Conservation (phyloP, 331 rosid species). For the Quercus phellos region DNA sequence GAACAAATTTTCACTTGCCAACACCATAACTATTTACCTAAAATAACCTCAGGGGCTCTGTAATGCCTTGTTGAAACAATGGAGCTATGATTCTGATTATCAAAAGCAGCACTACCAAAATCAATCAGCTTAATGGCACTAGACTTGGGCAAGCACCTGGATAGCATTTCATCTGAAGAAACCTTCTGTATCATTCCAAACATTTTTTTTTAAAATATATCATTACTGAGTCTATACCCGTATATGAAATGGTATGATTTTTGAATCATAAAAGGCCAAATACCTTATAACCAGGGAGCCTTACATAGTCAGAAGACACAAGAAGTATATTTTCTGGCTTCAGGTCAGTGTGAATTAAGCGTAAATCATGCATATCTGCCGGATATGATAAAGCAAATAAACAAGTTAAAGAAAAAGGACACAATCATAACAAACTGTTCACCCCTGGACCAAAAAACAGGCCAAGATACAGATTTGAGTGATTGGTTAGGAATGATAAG, state of each 20-base stretch:
- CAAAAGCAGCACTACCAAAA: constrained; percentile 77
- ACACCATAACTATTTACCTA: constrained; percentile 59
- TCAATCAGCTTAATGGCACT: constrained; percentile 88
- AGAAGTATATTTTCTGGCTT: constrained; percentile 85
- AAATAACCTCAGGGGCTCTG: constrained; percentile 76
- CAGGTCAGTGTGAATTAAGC: constrained; percentile 70
- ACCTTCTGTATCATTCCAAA: constrained; percentile 82
- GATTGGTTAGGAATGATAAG: constrained; percentile 25
- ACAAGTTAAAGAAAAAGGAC: constrained; percentile 30
- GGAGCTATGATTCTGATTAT: constrained; percentile 72
- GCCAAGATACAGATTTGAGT: constrained; percentile 34
- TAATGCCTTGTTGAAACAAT: constrained; percentile 77
- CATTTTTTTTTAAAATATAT: constrained; percentile 27
- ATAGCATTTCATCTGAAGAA: constrained; percentile 65
- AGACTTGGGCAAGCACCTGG: constrained; percentile 90
- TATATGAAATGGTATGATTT: constrained; percentile 19
- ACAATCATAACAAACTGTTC: constrained; percentile 21
- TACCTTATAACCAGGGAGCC: constrained; percentile 72
- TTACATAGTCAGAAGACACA: constrained; percentile 63
- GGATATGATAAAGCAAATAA: constrained; percentile 42
- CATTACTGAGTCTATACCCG: constrained; percentile 28
- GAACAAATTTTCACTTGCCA: constrained; percentile 35
- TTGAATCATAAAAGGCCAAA: constrained; percentile 24
- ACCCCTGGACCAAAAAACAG: constrained; percentile 41
- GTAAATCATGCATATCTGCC: constrained; percentile 71